Evolutionary conservation across 139 green algal species (phyloP).

Genomic region (Chlamydomonas urium): DNA sequence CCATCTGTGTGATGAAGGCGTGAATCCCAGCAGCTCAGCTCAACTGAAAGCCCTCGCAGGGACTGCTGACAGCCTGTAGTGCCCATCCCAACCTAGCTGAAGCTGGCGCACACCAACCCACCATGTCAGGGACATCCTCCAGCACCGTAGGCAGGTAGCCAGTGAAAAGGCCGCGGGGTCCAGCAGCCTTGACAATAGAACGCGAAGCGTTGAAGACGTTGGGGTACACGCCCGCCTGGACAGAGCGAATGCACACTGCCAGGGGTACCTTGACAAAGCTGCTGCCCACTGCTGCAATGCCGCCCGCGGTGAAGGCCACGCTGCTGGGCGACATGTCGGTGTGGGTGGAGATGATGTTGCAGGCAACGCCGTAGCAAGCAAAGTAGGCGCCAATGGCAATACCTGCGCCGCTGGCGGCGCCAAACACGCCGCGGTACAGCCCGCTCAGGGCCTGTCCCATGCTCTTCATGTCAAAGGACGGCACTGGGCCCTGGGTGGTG

Average conservation of each 20-base stretch:
- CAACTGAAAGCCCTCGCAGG: no score
- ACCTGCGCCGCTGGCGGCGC: conserved; percentile 83
- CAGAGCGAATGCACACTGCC: conserved; percentile 79
- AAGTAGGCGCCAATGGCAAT: conserved; percentile 96
- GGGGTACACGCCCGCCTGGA: conserved; percentile 78
- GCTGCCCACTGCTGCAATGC: conserved; percentile 66
- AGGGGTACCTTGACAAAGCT: conserved; percentile 80
- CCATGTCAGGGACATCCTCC: conserved; percentile 87
- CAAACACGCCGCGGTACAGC: conserved; percentile 82
- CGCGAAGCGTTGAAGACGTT: conserved; percentile 59
- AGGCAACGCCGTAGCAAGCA: conserved; percentile 77
- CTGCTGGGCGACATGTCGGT: conserved; percentile 42
- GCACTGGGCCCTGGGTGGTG: conserved; percentile 3
- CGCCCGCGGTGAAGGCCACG: conserved; percentile 73
- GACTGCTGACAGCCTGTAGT: no score
- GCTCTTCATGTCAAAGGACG: background rate
- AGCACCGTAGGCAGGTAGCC: conserved; percentile 78
- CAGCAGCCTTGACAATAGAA: conserved; percentile 56
- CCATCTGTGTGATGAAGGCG: no score
- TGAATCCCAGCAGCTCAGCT: no score
- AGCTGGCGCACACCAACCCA: no score
- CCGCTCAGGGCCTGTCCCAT: conserved; percentile 31
- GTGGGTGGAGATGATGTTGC: conserved; percentile 52
- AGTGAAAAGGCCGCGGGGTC: conserved; percentile 69
- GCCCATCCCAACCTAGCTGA: no score